phyloP scores from a whole-genome alignment of 306 rosid genomes.

The Prunus campanulata region DNA sequence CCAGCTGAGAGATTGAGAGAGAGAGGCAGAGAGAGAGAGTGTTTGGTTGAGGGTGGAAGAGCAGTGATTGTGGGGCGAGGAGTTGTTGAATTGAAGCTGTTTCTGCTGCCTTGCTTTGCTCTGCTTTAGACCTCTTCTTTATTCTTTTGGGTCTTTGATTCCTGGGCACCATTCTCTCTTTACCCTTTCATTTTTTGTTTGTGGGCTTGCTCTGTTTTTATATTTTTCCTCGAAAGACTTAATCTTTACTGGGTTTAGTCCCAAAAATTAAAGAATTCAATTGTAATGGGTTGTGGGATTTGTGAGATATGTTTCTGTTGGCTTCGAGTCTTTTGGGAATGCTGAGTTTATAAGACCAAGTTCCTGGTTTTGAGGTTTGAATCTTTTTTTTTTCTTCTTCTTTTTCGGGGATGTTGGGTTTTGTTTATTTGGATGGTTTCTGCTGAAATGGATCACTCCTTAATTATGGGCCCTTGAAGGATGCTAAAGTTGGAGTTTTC shows the following conservation, averaged over 20 bases:
- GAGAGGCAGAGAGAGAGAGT: neutral
- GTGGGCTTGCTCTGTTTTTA: neutral
- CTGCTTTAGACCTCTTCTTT: constrained; percentile 1
- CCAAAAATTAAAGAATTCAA: neutral
- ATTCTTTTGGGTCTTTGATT: neutral
- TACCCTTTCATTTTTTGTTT: neutral
- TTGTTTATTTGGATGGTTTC: neutral
- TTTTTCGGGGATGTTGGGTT: neutral
- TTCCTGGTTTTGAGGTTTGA: neutral
- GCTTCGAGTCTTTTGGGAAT: too few relatives aligned
- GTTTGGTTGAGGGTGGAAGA: constrained; percentile 18
- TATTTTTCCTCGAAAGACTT: neutral
- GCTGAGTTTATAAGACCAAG: neutral
- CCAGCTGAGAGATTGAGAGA: constrained; percentile 4
- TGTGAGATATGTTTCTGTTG: too few relatives aligned
- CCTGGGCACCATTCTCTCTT: neutral
- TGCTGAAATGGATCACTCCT: constrained; percentile 23
- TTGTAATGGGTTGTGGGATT: neutral
- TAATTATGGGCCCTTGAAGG: constrained; percentile 24
- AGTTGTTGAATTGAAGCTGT: constrained; percentile 31
- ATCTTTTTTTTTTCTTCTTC: neutral
- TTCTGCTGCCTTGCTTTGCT: constrained; percentile 1
- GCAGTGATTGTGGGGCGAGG: constrained; percentile 9
- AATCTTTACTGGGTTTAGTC: neutral
- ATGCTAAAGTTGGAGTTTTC: constrained; percentile 35